Base-by-base conservation (phyloP, 345 rosid species). In the Toxicodendron radicans region DNA sequence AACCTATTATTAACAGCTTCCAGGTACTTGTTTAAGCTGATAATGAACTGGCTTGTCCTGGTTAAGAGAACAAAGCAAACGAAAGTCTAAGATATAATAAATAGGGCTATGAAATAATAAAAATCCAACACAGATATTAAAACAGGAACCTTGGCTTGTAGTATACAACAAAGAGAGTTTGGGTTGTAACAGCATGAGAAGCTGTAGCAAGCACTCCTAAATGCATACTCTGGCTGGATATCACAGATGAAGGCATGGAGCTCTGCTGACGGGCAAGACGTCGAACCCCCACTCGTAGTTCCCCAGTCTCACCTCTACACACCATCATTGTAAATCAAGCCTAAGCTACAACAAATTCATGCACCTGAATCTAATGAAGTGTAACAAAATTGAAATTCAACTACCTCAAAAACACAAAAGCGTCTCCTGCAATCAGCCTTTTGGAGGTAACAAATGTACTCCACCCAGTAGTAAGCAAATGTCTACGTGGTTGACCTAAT, bases 121-220 rank as follows among this genome's bases (percentile, higher is more conserved):
- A 73, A 48, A 60, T 13, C 3, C 11, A n/a, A 51, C 10, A 38
- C 0, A 41, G 45, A 30, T 10, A 30, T 10, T 38, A 38, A 33
- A 20, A 73, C 27, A 33, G 10, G 58, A 53, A 91, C 97, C 97
- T 89, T 18, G 97, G 92, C 66, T 88, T 91, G 83, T 88, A 91
- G 75, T 88, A 89, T 18, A 91, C 92, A 76, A 88, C 83, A 81
- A 90, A 91, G 38, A 85, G 72, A 21, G 91, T 84, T 41, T 73
- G 81, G 38, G 91, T 83, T 17, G 68, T 77, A 70, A 85, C 83
- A 75, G 95, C 93, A 65, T 92, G 95, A 78, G 95, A 84, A 68
- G 95, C 97, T 33, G 93, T 87, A 72, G 95, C 95, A 75, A 90
- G 95, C 68, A 90, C 95, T 75, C 95, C 97, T 63, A 88, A 83